phyloP scores from a whole-genome alignment of 345 rosid genomes.

The Cardamine occulta region DNA sequence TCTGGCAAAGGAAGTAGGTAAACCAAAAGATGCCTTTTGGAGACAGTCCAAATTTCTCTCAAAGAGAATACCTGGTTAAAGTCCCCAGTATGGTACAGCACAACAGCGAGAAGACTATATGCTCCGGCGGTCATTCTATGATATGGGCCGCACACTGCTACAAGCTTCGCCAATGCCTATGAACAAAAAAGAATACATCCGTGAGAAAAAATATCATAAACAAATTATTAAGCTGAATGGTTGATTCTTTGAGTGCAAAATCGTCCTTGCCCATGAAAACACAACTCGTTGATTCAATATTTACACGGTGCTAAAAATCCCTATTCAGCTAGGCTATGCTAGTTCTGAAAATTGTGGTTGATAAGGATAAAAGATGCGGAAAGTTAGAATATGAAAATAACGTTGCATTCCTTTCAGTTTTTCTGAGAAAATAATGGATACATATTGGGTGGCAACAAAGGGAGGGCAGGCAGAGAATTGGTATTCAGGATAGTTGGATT shows the following conservation, averaged over 20 bases:
- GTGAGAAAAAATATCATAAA: conserved; percentile 11
- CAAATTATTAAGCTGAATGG: conserved; percentile 14
- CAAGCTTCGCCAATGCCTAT: conserved; percentile 91
- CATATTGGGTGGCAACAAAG: conserved; percentile 16
- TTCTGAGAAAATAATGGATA: not conserved
- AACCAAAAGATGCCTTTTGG: conserved; percentile 12
- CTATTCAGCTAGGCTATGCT: conserved; percentile 5
- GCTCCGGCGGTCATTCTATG: conserved; percentile 99
- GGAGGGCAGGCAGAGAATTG: not conserved
- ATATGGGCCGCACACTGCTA: conserved; percentile 95
- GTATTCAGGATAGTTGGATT: conserved; percentile 4
- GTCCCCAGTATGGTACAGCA: conserved; percentile 96
- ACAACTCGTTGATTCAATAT: not conserved
- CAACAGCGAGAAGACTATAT: conserved; percentile 96
- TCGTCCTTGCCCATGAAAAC: not conserved
- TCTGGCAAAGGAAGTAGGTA: conserved; percentile 13
- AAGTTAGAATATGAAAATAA: not conserved
- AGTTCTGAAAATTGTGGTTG: conserved; percentile 16
- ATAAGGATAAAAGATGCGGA: conserved; percentile 7
- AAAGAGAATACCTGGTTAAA: conserved; percentile 81
- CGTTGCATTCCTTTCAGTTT: not conserved
- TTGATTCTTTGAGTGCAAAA: conserved; percentile 5
- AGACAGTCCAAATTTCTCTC: conserved; percentile 22
- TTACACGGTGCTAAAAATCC: conserved; percentile 17
- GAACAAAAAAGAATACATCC: conserved; percentile 18